Conservation (phyloP, 768 basidiomycete genomes). For the Termitomyces sp. region DNA sequence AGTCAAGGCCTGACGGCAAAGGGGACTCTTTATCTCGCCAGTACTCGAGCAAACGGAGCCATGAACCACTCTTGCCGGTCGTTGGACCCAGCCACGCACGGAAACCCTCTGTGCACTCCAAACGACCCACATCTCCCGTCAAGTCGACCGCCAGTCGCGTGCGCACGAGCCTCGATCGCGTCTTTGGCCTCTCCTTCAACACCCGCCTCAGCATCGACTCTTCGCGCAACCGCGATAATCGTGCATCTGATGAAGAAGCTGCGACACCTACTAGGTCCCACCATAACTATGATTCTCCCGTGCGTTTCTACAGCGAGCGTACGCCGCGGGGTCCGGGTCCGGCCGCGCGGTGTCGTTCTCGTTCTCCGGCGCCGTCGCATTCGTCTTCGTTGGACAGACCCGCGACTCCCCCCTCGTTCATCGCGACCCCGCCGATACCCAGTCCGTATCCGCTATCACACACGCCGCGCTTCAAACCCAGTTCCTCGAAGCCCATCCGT, state of each 20-base stretch:
- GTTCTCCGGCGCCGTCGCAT: conserved; percentile 19
- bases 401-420: conserved; percentile 13
- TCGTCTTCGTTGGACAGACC: conserved; percentile 11
- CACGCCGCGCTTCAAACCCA: conserved; percentile 29
- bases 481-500: conserved; percentile 38
- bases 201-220: conserved; percentile 52
- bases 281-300: conserved; percentile 15
- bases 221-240: conserved; percentile 20
- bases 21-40: conserved; percentile 14
- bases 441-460: conserved; percentile 28
- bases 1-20: background rate
- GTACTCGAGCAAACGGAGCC: conserved; percentile 52
- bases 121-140: conserved; percentile 16
- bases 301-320: conserved; percentile 20
- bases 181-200: conserved; percentile 45
- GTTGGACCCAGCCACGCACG: conserved; percentile 25
- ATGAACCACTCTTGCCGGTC: conserved; percentile 68
- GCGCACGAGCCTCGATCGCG: conserved; percentile 57
- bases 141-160: conserved; percentile 29
- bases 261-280: conserved; percentile 9
- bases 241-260: conserved; percentile 10
- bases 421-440: conserved; percentile 14
- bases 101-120: conserved; percentile 17
- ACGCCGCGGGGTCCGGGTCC: conserved; percentile 13
- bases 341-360: conserved; percentile 7